Evolutionary conservation across 306 rosid genomes (phyloP).

Genomic region (Cicer arietinum): DNA sequence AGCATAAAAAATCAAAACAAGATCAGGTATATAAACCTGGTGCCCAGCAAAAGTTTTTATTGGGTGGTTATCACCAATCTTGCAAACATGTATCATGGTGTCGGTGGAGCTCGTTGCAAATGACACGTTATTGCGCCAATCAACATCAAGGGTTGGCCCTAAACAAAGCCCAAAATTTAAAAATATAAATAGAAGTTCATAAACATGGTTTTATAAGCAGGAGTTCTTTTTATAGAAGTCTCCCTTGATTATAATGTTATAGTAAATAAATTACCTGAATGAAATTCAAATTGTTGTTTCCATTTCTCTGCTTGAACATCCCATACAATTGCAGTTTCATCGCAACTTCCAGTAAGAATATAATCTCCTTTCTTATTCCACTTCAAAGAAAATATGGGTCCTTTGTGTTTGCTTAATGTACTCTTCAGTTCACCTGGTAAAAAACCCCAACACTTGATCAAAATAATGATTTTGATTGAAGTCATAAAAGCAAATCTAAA

Average conservation of each 20-base stretch:
- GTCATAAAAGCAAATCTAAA: slow-evolving; percentile 24
- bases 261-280: slow-evolving; percentile 60
- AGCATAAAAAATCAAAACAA: background rate
- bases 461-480: background rate
- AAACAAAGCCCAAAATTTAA: slow-evolving; percentile 42
- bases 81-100: slow-evolving; percentile 86
- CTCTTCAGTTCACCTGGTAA: slow-evolving; percentile 80
- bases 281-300: slow-evolving; percentile 94
- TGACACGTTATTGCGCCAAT: slow-evolving; percentile 93
- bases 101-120: slow-evolving; percentile 94
- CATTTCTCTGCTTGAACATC: slow-evolving; percentile 87
- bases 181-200: background rate
- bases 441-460: slow-evolving; percentile 35
- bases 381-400: slow-evolving; percentile 91
- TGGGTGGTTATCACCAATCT: slow-evolving; percentile 85
- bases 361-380: slow-evolving; percentile 98
- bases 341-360: slow-evolving; percentile 95
- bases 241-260: slow-evolving; percentile 27
- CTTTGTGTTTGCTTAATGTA: slow-evolving; percentile 85
- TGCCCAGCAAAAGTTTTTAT: slow-evolving; percentile 85
- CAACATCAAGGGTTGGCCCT: slow-evolving; percentile 97
- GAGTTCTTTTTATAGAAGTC: slow-evolving; percentile 10
- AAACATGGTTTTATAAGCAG: background rate
- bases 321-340: slow-evolving; percentile 96
- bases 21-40: slow-evolving; percentile 59